Evolutionary conservation across 2,329 filamentous ascomycete genomes (phyloP).

Genomic region (Sclerotinia trifoliorum): DNA sequence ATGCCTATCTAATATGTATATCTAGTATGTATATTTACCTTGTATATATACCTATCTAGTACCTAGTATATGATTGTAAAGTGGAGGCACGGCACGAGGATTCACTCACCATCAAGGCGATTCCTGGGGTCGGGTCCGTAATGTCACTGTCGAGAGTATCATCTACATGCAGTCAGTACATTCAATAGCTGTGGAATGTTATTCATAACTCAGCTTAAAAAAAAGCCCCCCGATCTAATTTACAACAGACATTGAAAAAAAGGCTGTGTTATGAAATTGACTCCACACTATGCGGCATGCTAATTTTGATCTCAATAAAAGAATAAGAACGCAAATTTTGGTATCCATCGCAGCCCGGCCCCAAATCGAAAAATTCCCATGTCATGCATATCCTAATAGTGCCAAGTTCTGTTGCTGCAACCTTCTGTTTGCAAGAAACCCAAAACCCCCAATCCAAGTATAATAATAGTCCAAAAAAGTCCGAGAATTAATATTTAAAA

Average conservation of each 20-base stretch:
- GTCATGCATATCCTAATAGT: not conserved
- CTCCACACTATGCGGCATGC: not conserved
- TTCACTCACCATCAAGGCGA: not conserved
- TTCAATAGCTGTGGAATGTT: not conserved
- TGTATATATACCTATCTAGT: not conserved
- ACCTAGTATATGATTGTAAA: not conserved
- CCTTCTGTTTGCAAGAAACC: not conserved
- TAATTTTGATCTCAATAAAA: not conserved
- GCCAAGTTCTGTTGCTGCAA: not conserved
- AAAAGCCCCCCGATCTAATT: not conserved
- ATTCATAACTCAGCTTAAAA: not conserved
- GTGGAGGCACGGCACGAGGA: not conserved
- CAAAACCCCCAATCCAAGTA: not conserved
- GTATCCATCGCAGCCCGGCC: constrained; percentile 8
- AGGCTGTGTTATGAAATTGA: not conserved
- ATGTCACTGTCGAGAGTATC: not conserved
- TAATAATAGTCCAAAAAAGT: not conserved
- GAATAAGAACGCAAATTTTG: not conserved
- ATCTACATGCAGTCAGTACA: not conserved
- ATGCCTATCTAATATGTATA: too few species aligned
- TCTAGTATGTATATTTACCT: not conserved
- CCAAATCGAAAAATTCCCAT: not conserved
- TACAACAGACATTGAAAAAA: not conserved
- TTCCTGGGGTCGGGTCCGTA: not conserved
- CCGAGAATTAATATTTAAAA: not conserved